Base-by-base conservation (phyloP, 441 rosid genomes). In the Adansonia grandidieri region DNA sequence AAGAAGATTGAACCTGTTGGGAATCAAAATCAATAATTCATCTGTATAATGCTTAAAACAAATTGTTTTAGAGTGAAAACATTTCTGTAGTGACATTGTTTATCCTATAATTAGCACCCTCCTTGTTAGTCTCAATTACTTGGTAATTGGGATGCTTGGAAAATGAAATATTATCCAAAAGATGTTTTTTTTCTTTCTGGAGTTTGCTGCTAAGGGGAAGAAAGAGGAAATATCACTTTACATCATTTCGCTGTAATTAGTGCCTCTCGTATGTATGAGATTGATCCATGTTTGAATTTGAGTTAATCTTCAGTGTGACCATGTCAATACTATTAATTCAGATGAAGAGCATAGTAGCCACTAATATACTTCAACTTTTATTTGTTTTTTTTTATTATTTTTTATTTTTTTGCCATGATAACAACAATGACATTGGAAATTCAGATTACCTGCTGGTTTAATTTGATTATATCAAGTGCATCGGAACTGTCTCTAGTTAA, bases 161-260 rank as follows among this genome's bases (percentile, higher is more conserved):
- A 32, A 72, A n/a, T 54, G 20, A 71, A 71, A 69, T 1, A 15
- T 22, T 24, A 70, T 50, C 13, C 15, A 13, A 48, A 19, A 47
- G 17, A 2, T 6, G 48, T 9, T 17, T 0, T 15, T 15, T 6
- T 47, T 2, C 22, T 8, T 8, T 40, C 20, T 0, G 48, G 22
- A 65, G 47, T 40, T 40, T 42, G 17, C 13, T 22, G 32, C 28
- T 61, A 24, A 24, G 42, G 66, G 40, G 17, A 61, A 24, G 42
- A 61, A 61, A 24, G n/a, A 24, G 37, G 42, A 61, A 28, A 61
- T 61, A 24, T 1, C 32, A 5, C 8, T 61, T 61, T 10, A 24
- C 4, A 11, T 61, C 66, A 58, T 61, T 42, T n/a, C 17, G 14
- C 24, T 66, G 71, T 66, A 48, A 70, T 48, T 69, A 69, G 15